phyloP scores from a whole-genome alignment of 768 basidiomycete genomes.

The Gloeostereum incarnatum region DNA sequence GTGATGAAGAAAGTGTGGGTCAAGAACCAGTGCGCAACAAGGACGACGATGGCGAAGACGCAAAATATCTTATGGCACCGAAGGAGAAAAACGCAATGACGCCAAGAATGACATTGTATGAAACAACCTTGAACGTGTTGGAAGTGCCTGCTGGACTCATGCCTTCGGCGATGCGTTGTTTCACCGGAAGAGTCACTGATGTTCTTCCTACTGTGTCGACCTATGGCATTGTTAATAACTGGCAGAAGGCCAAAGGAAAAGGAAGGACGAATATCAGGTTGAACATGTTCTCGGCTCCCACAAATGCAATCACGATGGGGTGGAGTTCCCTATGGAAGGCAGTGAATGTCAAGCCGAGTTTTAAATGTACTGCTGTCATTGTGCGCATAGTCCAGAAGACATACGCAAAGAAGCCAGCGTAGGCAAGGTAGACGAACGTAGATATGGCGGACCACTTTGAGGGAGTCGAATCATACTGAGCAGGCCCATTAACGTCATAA shows the following conservation, averaged over 20 bases:
- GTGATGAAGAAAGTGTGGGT: constrained; percentile 95
- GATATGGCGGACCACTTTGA: constrained; percentile 54
- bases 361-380: constrained; percentile 83
- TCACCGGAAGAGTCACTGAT: constrained; percentile 79
- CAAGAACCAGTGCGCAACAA: constrained; percentile 96
- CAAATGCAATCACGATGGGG: constrained; percentile 90
- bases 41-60: constrained; percentile 85
- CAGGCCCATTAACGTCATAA: constrained; percentile 5
- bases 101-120: constrained; percentile 76
- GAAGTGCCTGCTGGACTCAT: constrained; percentile 84
- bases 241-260: constrained; percentile 16
- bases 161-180: constrained; percentile 86
- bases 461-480: constrained; percentile 45
- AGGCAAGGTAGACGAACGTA: constrained; percentile 66
- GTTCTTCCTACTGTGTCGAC: constrained; percentile 82
- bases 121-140: constrained; percentile 86
- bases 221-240: constrained; percentile 33
- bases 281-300: constrained; percentile 97
- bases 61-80: constrained; percentile 86
- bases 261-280: constrained; percentile 57
- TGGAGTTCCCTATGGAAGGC: constrained; percentile 78
- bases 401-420: constrained; percentile 65
- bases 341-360: constrained; percentile 86
- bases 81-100: constrained; percentile 64
- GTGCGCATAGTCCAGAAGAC: constrained; percentile 68